Base-by-base conservation (phyloP, 2,329 filamentous ascomycete species). In the Xylaria multiplex region DNA sequence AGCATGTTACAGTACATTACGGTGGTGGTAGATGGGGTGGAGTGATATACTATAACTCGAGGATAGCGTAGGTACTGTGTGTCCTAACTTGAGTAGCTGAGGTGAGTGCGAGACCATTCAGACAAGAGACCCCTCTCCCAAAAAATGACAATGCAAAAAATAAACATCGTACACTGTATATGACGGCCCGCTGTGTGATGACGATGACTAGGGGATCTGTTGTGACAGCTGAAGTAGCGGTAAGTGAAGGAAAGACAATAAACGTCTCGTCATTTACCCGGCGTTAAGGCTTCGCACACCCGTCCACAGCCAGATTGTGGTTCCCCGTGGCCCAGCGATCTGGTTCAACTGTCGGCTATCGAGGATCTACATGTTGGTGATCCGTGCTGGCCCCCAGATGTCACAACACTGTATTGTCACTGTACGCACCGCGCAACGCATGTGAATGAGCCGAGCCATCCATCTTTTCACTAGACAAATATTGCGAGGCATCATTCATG, bases 261-360 rank as follows among this genome's bases (percentile, higher is more conserved):
- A 65, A 59, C 61, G 61, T 60, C 65, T 67, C 56, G 56, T 67
- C 62, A 59, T 52, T 49, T 48, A 62, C 52, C 52, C 64, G 59
- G 30, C 59, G 62, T 37, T 30, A 42, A 32, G 37, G 40, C 57
- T 55, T 60, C 46, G 45, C 54, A 52, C 53, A 53, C 57, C 62
- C 62, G 55, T 42, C 56, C 61, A 52, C 53, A 14, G 45, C 59
- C 43, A 50, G 59, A 43, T 54, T 65, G 46, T 65, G 61, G 67
- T 69, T 65, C 61, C 53, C 46, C 55, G 46, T 59, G 69, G 69
- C 74, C 74, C 74, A 65, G 68, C 73, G 73, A 76, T 76, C 74
- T 75, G 74, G 73, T 70, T 74, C 72, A 71, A 67, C 72, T 71
- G 68, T 68, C 74, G 73, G 73, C 68, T 76, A 76, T 76, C 74